These are phyloP conservation scores for Peribolospora baueri DNA, from an alignment of 768 basidiomycete genomes.

Conservation along the genomic window DNA sequence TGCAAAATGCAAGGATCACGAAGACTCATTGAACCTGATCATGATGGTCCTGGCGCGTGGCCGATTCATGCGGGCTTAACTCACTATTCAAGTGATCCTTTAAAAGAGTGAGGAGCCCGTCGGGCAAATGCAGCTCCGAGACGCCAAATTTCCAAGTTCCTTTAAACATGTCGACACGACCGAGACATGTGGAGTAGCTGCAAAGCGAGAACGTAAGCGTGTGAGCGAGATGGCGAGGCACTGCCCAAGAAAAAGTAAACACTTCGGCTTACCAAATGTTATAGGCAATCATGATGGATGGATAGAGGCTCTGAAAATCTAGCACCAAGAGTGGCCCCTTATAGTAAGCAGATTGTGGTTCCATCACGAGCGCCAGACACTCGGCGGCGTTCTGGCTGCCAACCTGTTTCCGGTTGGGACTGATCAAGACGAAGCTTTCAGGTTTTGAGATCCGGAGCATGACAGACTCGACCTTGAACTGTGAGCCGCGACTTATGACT, in stretches of 20 bases:
- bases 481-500: slow-evolving; percentile 78
- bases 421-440: slow-evolving; percentile 69
- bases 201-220: neutral
- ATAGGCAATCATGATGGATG: slow-evolving; percentile 94
- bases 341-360: slow-evolving; percentile 79
- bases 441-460: slow-evolving; percentile 95
- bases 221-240: neutral
- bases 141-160: slow-evolving; percentile 75
- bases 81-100: slow-evolving; percentile 53
- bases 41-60: neutral
- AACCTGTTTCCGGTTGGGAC: slow-evolving; percentile 72
- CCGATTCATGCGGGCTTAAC: slow-evolving; percentile 8
- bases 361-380: slow-evolving; percentile 74
- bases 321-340: slow-evolving; percentile 74
- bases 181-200: slow-evolving; percentile 87
- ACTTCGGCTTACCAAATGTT: slow-evolving; percentile 35
- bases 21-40: no score
- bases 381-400: slow-evolving; percentile 89
- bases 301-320: slow-evolving; percentile 91
- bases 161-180: slow-evolving; percentile 63
- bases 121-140: slow-evolving; percentile 35
- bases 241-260: neutral
- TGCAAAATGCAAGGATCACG: neutral
- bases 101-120: slow-evolving; percentile 42
- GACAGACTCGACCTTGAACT: slow-evolving; percentile 97